Evolutionary conservation across 2,329 filamentous ascomycete species (phyloP).

Genomic region (Botryotinia narcissicola): DNA sequence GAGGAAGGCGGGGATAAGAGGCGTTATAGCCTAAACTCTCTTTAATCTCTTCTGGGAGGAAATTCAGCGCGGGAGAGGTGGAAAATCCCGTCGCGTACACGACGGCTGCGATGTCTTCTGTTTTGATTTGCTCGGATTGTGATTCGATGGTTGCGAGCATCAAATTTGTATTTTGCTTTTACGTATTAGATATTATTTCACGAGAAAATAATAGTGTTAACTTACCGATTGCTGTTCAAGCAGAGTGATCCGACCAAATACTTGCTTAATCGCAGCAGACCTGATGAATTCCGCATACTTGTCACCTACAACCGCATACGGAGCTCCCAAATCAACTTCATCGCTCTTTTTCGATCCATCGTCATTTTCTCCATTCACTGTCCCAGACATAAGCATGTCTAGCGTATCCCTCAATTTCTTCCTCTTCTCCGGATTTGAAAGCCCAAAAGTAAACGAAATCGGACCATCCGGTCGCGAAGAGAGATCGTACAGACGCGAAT

Average conservation of each 20-base stretch:
- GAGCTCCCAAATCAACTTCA: background rate
- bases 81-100: constrained; percentile 9
- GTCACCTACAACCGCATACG: constrained; percentile 30
- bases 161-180: background rate
- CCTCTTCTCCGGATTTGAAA: background rate
- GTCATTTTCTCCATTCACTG: background rate
- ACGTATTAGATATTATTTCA: background rate
- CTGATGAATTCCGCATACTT: constrained; percentile 27
- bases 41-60: background rate
- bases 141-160: background rate
- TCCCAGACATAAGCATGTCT: background rate
- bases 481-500: background rate
- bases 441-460: background rate
- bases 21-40: background rate
- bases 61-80: constrained; percentile 4
- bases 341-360: too few relatives aligned
- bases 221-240: background rate
- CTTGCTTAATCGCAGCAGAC: constrained; percentile 28
- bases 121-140: background rate
- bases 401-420: background rate
- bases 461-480: background rate
- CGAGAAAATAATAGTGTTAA: background rate
- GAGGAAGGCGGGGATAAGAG: background rate
- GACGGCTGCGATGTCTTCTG: background rate
- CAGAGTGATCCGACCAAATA: constrained; percentile 19